phyloP scores from a whole-genome alignment of 2,329 filamentous ascomycete species.

The Aspergillus transmontanensis region DNA sequence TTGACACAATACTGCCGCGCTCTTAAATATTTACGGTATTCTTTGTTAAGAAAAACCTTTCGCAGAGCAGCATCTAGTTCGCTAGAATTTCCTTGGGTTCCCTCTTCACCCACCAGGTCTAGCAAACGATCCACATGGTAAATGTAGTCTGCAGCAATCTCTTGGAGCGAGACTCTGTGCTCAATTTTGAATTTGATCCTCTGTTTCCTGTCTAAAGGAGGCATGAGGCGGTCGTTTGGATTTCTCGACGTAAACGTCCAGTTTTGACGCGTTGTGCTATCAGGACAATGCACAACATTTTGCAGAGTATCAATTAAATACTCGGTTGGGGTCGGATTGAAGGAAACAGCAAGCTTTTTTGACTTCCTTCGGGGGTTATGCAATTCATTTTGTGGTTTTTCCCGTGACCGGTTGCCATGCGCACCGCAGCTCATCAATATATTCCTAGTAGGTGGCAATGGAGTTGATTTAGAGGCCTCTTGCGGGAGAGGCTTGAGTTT shows the following conservation, averaged over 20 bases:
- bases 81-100: background rate
- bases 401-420: background rate
- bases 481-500: no score
- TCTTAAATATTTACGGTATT: slow-evolving; percentile 32
- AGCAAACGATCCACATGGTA: slow-evolving; percentile 35
- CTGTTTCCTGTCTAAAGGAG: slow-evolving; percentile 14
- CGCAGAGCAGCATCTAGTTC: slow-evolving; percentile 31
- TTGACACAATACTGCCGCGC: slow-evolving; percentile 35
- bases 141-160: slow-evolving; percentile 44
- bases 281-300: slow-evolving; percentile 21
- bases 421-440: background rate
- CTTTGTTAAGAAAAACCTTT: slow-evolving; percentile 33
- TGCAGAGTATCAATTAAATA: slow-evolving; percentile 34
- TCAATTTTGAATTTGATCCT: slow-evolving; percentile 13
- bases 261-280: slow-evolving; percentile 3
- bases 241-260: slow-evolving; percentile 10
- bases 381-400: background rate
- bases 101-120: slow-evolving; percentile 6
- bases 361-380: slow-evolving; percentile 10
- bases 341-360: background rate
- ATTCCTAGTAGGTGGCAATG: background rate
- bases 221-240: slow-evolving; percentile 10
- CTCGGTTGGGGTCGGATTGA: slow-evolving; percentile 30
- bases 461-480: background rate
- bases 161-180: slow-evolving; percentile 32